phyloP scores from a whole-genome alignment of 2,329 filamentous ascomycete genomes.

The Sporothrix globosa region DNA sequence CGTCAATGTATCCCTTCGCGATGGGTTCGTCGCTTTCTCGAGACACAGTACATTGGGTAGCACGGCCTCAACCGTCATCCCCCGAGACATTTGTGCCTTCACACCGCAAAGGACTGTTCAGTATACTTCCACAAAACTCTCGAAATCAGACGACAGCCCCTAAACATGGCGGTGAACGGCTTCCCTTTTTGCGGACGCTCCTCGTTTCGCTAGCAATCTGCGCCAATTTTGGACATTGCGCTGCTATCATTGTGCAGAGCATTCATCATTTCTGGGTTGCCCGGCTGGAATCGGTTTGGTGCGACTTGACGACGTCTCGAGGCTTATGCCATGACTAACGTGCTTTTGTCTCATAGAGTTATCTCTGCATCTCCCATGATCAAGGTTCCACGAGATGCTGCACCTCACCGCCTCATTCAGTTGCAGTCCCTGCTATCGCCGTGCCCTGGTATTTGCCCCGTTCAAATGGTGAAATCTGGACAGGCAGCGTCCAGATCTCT shows the following conservation, averaged over 20 bases:
- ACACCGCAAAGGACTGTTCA: background rate
- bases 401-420: constrained; percentile 28
- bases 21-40: background rate
- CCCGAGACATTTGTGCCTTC: constrained; percentile 23
- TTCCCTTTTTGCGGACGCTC: background rate
- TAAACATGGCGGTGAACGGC: constrained; percentile 18
- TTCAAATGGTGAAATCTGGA: background rate
- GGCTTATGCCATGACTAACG: background rate
- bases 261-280: no score
- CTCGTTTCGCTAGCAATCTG: background rate
- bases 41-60: background rate
- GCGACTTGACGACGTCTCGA: background rate
- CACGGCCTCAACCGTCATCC: background rate
- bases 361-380: background rate
- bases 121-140: background rate
- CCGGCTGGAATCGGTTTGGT: background rate
- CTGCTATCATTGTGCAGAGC: no score
- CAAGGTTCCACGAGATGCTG: constrained; percentile 31
- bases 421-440: background rate
- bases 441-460: background rate
- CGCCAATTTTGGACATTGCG: background rate
- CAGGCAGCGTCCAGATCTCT: background rate
- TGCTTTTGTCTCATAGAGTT: constrained; percentile 17
- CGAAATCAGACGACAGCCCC: background rate
- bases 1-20: background rate